Base-by-base conservation (phyloP, 148 eudicot genomes). In the Vaccinium myrtillus region DNA sequence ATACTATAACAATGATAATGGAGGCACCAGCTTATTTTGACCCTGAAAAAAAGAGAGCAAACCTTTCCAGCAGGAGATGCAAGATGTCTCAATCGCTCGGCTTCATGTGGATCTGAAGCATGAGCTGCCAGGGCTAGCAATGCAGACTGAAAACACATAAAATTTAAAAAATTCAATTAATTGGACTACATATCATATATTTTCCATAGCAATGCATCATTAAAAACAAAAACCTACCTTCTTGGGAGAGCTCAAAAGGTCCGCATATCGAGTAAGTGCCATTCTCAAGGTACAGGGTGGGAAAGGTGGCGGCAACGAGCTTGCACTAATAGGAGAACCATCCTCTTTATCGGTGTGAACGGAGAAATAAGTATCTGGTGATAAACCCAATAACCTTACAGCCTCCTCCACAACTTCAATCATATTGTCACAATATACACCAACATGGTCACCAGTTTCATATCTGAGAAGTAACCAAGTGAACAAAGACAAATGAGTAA, bases 41-140 rank as follows among this genome's bases (percentile, higher is more conserved):
- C 50, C 19, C 36, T 49, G 54, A 25, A 53, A 12, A 3, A 51
- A 70, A 79, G 54, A n/a, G 77, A 51, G 32, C 81, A 70, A 65
- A 97, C 99, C 99, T 97, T 97, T 83, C 98, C 99, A 88, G 91
- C 93, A 85, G 98, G 98, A 71, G 99, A 97, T 69, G 98, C 98
- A 80, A 97, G 98, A 87, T 88, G 87, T 85, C 83, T 94, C 86
- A 97, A 87, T 13, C 94, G 91, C 49, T 97, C 98, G 27, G 98
- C 99, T 90, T 97, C 99, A 87, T 84, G 90, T 51, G 94, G 87
- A 83, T 97, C 94, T 77, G 99, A 92, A 85, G 98, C 96, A 90
- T 94, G 94, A 82, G 98, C 94, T 23, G 99, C 98, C 73, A 97
- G 86, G 25, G 98, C 99, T 82, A 95, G 91, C 86, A 97, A 89